These are phyloP conservation scores for Arbutus unedo DNA, from an alignment of 148 eudicot species.

Conservation along the genomic window DNA sequence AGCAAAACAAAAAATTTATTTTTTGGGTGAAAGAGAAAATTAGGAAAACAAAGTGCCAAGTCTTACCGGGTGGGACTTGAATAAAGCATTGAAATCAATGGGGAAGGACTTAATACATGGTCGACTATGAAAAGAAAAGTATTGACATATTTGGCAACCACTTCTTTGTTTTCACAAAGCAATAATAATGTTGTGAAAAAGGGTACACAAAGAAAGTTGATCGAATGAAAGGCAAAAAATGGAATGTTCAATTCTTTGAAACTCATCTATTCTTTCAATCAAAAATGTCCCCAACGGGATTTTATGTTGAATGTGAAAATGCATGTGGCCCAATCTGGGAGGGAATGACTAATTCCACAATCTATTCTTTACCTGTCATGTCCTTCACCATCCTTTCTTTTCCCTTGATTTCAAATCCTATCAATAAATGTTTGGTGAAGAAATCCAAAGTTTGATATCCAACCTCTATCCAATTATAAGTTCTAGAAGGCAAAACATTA, in stretches of 20 bases:
- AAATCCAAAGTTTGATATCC: neutral
- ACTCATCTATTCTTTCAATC: neutral
- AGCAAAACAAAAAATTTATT: neutral
- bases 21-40: neutral
- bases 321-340: neutral
- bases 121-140: neutral
- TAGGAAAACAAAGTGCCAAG: neutral
- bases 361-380: neutral
- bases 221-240: neutral
- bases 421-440: neutral
- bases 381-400: neutral
- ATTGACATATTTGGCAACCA: neutral
- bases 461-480: neutral
- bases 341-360: neutral
- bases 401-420: neutral
- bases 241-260: neutral
- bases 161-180: neutral
- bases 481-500: neutral
- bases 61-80: neutral
- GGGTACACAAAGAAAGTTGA: neutral
- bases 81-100: neutral
- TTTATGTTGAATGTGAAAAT: neutral
- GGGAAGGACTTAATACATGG: neutral
- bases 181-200: neutral
- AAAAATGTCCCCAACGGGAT: neutral